Evolutionary conservation across 495 filamentous ascomycete species (phyloP), one percentile per base, ranked within the genome.

Genomic region (Halenospora varia): DNA sequence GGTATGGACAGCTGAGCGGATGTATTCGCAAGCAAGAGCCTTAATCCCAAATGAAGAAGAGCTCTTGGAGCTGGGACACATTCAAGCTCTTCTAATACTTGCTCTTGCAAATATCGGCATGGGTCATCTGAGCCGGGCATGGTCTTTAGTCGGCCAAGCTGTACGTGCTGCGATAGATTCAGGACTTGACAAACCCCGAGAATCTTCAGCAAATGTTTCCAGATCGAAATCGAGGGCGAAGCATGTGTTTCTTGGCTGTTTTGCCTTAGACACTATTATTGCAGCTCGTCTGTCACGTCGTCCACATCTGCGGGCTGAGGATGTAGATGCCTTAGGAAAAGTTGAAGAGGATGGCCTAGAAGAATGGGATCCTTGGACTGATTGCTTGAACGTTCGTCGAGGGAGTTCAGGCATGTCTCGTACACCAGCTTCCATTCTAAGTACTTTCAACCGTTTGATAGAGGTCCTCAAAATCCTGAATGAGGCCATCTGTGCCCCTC

Each of bases 321-420:
- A 84, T 57, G 51, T 84, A 15, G 58, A 64, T 10, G 56, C 68
- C 2, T 62, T 81, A 26, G 72, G 76, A 1, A 63, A 75, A 10
- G 62, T 85, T 10, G 75, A 80, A 56, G 83, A 88, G 66, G 82
- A 86, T 66, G 86, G 83, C 4, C 66, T 84, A 18, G 87, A 90
- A 57, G 85, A 90, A 67, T 89, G 86, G 87, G 83, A 86, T 57
- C 82, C 80, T 1, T 90, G 86, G 87, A 73, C 71, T 2, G 76
- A 82, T 51, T 80, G 80, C 25, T 66, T 81, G 25, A 73, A 72
- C 3, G 74, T 75, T 11, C 75, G 71, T 0, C 61, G 61, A 9
- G 61, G 48, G 53, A 53, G 57, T 25, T 64, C 69, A 20, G 62
- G 62, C 29, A 71, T 69, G 55, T 62, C 77, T 8, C 75, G 79